Conservation (phyloP, 1,139 yeast genomes). For the Trichomonascaceae sp. region DNA sequence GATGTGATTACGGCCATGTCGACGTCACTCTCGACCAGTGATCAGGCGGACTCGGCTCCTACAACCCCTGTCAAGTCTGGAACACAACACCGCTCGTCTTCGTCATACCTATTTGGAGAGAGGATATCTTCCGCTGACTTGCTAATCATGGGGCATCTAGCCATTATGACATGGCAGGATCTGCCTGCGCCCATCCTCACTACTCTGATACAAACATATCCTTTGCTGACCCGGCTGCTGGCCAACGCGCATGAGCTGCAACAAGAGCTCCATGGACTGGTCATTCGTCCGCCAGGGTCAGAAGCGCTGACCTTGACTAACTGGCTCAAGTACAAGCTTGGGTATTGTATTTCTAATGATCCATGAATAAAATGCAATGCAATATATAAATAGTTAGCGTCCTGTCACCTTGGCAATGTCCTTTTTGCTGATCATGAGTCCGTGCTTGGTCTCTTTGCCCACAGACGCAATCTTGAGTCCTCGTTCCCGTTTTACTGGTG, state of each 20-base stretch:
- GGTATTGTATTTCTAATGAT: not conserved
- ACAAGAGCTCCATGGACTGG: not conserved
- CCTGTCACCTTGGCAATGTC: slow-evolving; percentile 36
- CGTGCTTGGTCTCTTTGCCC: slow-evolving; percentile 73
- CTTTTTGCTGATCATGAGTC: slow-evolving; percentile 55
- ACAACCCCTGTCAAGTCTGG: slow-evolving; percentile 1
- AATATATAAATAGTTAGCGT: not conserved
- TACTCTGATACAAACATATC: slow-evolving; percentile 12
- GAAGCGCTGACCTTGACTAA: slow-evolving; percentile 6
- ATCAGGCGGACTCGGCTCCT: not conserved
- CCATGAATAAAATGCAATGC: not conserved
- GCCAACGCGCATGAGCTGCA: slow-evolving; percentile 3
- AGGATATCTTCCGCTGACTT: slow-evolving; percentile 14
- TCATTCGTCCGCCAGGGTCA: slow-evolving; percentile 1
- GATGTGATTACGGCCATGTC: slow-evolving; percentile 20
- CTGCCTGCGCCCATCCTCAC: slow-evolving; percentile 14
- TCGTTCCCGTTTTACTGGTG: slow-evolving; percentile 41
- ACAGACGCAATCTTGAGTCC: slow-evolving; percentile 70
- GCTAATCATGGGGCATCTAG: slow-evolving; percentile 17
- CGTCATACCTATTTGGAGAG: slow-evolving; percentile 7
- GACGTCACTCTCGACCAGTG: too few species aligned
- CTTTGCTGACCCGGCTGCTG: slow-evolving; percentile 10
- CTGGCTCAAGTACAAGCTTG: slow-evolving; percentile 1
- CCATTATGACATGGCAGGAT: slow-evolving; percentile 10
- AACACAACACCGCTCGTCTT: not conserved